These are phyloP conservation scores for Exophiala dermatitidis DNA, from an alignment of 2,329 filamentous ascomycete genomes.

Conservation along the genomic window DNA sequence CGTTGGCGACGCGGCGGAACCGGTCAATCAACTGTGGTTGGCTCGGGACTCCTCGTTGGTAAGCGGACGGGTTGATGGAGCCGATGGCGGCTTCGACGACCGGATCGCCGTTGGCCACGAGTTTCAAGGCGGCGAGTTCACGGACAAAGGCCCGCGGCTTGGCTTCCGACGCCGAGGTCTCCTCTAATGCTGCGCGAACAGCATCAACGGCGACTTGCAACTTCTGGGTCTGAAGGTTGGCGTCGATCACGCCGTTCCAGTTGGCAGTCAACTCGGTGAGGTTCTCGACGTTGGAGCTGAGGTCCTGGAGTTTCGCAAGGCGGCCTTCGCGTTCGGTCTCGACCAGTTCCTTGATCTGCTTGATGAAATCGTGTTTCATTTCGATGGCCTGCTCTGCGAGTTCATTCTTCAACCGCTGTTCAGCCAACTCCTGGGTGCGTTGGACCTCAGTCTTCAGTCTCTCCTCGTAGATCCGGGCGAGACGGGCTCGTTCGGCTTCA, in stretches of 20 bases:
- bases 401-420: conserved; percentile 75
- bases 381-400: conserved; percentile 85
- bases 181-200: conserved; percentile 74
- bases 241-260: conserved; percentile 86
- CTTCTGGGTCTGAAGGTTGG: conserved; percentile 88
- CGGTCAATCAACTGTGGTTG: conserved; percentile 83
- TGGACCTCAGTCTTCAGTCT: conserved; percentile 73
- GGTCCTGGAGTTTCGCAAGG: conserved; percentile 74
- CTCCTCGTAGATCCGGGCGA: conserved; percentile 70
- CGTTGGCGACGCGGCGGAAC: conserved; percentile 83
- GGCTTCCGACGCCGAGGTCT: conserved; percentile 48
- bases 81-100: conserved; percentile 90
- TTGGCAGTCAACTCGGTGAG: conserved; percentile 80
- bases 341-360: conserved; percentile 70
- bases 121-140: conserved; percentile 89
- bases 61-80: conserved; percentile 89
- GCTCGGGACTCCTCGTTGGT: conserved; percentile 83
- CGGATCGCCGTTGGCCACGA: conserved; percentile 74
- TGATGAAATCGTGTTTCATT: conserved; percentile 76
- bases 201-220: conserved; percentile 93
- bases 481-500: conserved; percentile 72
- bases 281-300: conserved; percentile 69
- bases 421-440: conserved; percentile 69
- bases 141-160: conserved; percentile 74
- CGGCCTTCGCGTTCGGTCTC: conserved; percentile 83